These are phyloP conservation scores for Candida ortonii DNA, from an alignment of 805 yeast genomes.

Conservation along the genomic window DNA sequence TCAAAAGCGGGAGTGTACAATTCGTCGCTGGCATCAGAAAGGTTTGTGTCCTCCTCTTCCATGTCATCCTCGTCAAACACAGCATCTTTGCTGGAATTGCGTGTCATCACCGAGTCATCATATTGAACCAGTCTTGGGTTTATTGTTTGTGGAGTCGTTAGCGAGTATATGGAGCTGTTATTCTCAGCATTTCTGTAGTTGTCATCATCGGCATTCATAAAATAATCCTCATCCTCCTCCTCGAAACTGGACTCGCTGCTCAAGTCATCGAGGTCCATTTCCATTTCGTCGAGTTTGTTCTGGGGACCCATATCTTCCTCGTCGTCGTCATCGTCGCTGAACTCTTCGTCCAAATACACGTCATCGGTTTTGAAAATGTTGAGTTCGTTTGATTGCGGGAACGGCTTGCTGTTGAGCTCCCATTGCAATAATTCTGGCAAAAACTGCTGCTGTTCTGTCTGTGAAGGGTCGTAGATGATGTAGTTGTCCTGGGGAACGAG, in stretches of 20 bases:
- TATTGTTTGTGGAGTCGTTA: conserved; percentile 29
- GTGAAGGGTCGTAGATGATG: conserved; percentile 24
- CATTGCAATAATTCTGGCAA: conserved; percentile 29
- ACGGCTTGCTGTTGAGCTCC: conserved; percentile 26
- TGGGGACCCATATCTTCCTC: conserved; percentile 27
- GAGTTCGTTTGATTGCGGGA: conserved; percentile 32
- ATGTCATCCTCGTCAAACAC: conserved; percentile 22
- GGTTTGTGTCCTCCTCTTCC: conserved; percentile 19
- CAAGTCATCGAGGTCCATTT: conserved; percentile 31
- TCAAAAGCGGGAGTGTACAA: conserved; percentile 31
- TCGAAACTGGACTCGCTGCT: conserved; percentile 27
- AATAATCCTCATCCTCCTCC: conserved; percentile 23
- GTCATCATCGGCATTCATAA: conserved; percentile 14
- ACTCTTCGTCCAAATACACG: conserved; percentile 29
- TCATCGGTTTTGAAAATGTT: conserved; percentile 32
- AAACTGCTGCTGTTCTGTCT: conserved; percentile 24
- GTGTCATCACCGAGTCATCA: conserved; percentile 8
- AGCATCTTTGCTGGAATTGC: conserved; percentile 8
- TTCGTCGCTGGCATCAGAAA: conserved; percentile 28
- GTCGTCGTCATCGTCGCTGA: conserved; percentile 32
- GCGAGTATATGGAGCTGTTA: conserved; percentile 26
- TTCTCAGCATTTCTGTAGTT: conserved; percentile 5
- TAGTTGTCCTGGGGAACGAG: conserved; percentile 33
- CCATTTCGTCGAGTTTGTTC: conserved; percentile 30
- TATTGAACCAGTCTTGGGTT: conserved; percentile 26